Evolutionary conservation across 176 grass and related monocot species (phyloP).

Genomic region (Elymus sibiricus): DNA sequence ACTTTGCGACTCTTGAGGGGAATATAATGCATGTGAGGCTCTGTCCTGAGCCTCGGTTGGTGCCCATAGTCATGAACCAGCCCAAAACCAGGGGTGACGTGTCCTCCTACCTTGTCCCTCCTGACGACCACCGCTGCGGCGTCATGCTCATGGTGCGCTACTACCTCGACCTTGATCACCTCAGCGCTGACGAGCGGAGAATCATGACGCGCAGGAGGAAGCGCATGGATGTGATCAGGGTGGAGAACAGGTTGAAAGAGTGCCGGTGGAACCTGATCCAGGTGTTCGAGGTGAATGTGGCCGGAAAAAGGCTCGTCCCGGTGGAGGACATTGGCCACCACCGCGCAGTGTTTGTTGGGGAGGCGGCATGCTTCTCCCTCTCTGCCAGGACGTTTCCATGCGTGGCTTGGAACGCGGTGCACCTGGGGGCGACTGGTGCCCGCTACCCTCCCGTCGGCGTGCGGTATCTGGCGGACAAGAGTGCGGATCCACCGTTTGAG

Average conservation of each 20-base stretch:
- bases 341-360: background rate
- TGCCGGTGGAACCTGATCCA: background rate
- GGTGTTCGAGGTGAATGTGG: background rate
- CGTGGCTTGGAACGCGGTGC: background rate
- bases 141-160: background rate
- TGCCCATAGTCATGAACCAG: background rate
- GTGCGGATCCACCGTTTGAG: background rate
- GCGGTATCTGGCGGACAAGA: background rate
- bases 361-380: background rate
- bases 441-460: background rate
- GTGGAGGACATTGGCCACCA: background rate
- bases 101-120: background rate
- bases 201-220: background rate
- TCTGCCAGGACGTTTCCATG: background rate
- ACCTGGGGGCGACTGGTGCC: background rate
- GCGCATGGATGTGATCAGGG: background rate
- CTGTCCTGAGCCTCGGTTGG: background rate
- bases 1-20: background rate
- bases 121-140: background rate
- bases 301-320: background rate
- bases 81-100: background rate
- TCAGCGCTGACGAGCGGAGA: background rate
- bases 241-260: background rate
- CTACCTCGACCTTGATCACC: background rate
- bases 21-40: constrained; percentile 1